Evolutionary conservation across 805 yeast genomes (phyloP).

Genomic region (Wickerhamomyces silvicola): DNA sequence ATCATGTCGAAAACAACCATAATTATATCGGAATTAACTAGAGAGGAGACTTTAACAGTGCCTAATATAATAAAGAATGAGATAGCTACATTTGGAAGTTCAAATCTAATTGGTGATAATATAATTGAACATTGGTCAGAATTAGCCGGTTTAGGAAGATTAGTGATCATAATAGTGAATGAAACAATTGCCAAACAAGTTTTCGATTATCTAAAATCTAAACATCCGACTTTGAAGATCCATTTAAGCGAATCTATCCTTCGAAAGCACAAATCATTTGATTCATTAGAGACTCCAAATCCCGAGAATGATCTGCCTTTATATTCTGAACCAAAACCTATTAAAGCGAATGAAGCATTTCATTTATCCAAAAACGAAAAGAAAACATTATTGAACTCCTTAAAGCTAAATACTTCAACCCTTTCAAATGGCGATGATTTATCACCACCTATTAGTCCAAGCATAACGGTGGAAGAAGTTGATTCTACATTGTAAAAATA

Average conservation of each 20-base stretch:
- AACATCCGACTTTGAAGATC: conserved; percentile 20
- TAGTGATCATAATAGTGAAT: conserved; percentile 29
- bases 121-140: conserved; percentile 30
- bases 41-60: conserved; percentile 13
- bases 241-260: conserved; percentile 29
- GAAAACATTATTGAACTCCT: conserved; percentile 9
- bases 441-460: conserved; percentile 15
- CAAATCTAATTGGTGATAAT: neutral
- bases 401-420: conserved; percentile 7
- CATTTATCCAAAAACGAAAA: conserved; percentile 1
- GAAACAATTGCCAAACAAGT: conserved; percentile 21
- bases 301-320: no score
- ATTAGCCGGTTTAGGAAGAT: conserved; percentile 35
- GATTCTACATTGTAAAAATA: neutral
- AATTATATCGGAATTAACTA: conserved; percentile 18
- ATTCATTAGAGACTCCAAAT: conserved; percentile 16
- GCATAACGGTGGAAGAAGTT: conserved; percentile 13
- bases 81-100: conserved; percentile 6
- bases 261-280: conserved; percentile 23
- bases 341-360: conserved; percentile 5
- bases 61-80: conserved; percentile 14
- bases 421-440: conserved; percentile 1
- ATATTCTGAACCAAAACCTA: conserved; percentile 20
- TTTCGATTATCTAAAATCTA: conserved; percentile 13
- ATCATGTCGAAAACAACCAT: conserved; percentile 13